Percentiles rank a stretch among this genome's conserved stretches.
Conservation (phyloP, 169 alveolate genomes). For the Ichthyophthirius multifiliis region DNA sequence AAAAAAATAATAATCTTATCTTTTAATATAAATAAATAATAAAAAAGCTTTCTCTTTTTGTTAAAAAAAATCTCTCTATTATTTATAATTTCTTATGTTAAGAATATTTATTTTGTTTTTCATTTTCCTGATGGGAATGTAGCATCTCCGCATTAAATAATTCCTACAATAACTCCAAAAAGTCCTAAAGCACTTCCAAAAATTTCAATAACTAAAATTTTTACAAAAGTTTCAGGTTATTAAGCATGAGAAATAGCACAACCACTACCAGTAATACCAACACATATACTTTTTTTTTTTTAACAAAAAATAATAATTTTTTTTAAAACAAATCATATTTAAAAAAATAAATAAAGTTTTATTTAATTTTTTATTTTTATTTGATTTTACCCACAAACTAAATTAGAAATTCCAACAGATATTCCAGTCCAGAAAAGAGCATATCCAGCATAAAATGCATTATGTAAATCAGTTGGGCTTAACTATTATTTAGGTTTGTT, state of each 20-base stretch:
- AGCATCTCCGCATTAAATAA: slow-evolving; percentile 75
- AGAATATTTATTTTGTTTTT: no score
- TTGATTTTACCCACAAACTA: slow-evolving; percentile 93
- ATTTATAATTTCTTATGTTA: no score
- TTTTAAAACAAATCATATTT: no score
- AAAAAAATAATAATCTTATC: no score
- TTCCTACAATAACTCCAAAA: slow-evolving; percentile 94
- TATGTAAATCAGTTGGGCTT: slow-evolving; percentile 11
- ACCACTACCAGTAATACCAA: slow-evolving; percentile 99
- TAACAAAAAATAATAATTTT: not conserved
- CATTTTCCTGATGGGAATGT: slow-evolving; percentile 22
- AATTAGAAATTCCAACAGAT: slow-evolving; percentile 98
- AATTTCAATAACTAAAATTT: slow-evolving; percentile 98
- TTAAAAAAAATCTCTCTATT: no score
- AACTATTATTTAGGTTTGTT: slow-evolving; percentile 40
- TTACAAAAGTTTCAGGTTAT: slow-evolving; percentile 97
- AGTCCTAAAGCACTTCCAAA: slow-evolving; percentile 99
- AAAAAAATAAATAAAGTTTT: not conserved
- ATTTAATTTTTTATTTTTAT: no score
- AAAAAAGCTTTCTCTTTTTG: no score
- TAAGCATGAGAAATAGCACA: slow-evolving; percentile 99
- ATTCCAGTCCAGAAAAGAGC: slow-evolving; percentile 97
- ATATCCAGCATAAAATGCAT: slow-evolving; percentile 91
- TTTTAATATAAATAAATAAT: no score
- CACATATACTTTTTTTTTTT: slow-evolving; percentile 87